These are phyloP conservation scores for Talaromyces islandicus DNA, from an alignment of 2,329 filamentous ascomycete genomes.

Conservation along the genomic window DNA sequence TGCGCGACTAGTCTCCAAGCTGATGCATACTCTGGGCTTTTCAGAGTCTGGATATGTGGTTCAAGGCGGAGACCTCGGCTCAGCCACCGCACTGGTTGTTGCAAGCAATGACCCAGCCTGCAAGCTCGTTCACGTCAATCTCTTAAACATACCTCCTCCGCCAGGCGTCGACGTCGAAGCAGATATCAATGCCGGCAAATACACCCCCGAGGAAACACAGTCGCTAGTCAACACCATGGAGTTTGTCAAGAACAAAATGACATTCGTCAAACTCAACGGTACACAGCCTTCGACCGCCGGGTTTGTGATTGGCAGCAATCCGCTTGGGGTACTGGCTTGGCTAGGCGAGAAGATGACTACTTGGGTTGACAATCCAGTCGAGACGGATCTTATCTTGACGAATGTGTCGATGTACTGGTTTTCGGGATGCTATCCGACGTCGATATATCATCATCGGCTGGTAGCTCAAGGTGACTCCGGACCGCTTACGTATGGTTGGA, in stretches of 20 bases:
- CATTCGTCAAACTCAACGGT: slow-evolving; percentile 1
- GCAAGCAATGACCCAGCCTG: background rate
- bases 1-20: background rate
- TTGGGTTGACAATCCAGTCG: background rate
- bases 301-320: background rate
- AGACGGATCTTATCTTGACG: background rate
- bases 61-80: background rate
- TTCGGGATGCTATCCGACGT: background rate
- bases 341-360: background rate
- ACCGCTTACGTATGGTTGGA: background rate
- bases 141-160: background rate
- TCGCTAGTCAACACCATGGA: background rate
- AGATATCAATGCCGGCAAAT: background rate
- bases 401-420: background rate
- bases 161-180: background rate
- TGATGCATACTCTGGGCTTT: background rate
- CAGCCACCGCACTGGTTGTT: slow-evolving; percentile 2
- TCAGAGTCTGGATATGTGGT: background rate
- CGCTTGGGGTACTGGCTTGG: background rate
- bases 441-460: background rate
- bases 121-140: slow-evolving; percentile 1
- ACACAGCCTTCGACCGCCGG: background rate
- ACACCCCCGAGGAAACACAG: background rate
- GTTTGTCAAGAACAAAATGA: background rate
- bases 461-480: background rate